Evolutionary conservation across 1,139 yeast species (phyloP).

Genomic region (Sugiyamaella pinicola): DNA sequence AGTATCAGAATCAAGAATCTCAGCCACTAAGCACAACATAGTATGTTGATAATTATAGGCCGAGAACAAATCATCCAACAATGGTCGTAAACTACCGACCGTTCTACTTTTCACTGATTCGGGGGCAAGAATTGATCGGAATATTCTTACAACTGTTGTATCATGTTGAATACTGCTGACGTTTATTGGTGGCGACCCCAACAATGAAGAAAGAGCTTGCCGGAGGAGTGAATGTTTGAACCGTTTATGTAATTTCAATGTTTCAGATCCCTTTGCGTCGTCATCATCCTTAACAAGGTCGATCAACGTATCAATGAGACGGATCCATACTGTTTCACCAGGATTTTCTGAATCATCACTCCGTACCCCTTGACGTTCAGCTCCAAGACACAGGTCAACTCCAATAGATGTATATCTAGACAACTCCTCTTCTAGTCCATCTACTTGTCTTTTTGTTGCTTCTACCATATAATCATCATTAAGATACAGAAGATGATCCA

Average conservation of each 20-base stretch:
- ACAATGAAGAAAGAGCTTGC: constrained; percentile 31
- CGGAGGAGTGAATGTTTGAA: constrained; percentile 31
- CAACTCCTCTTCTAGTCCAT: constrained; percentile 26
- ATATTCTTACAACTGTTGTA: constrained; percentile 34
- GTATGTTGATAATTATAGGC: constrained; percentile 67
- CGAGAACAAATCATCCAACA: constrained; percentile 62
- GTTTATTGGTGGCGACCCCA: constrained; percentile 30
- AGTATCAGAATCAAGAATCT: constrained; percentile 58
- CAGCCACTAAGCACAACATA: constrained; percentile 55
- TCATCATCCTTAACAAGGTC: constrained; percentile 28
- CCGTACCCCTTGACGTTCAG: constrained; percentile 21
- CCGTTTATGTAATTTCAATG: constrained; percentile 13
- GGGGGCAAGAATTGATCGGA: constrained; percentile 35
- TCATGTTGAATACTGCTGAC: constrained; percentile 30
- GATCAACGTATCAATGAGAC: constrained; percentile 36
- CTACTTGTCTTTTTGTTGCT: too few species aligned
- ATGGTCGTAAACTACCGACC: constrained; percentile 52
- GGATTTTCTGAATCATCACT: constrained; percentile 17
- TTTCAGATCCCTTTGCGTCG: constrained; percentile 3
- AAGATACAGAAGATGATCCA: constrained; percentile 34
- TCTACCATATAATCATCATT: constrained; percentile 26
- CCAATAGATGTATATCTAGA: constrained; percentile 35
- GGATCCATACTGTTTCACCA: constrained; percentile 37
- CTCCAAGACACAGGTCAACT: constrained; percentile 33
- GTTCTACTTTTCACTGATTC: constrained; percentile 28